These are phyloP conservation scores for Diatrype stigma DNA, from an alignment of 2,329 filamentous ascomycete species.

Conservation along the genomic window DNA sequence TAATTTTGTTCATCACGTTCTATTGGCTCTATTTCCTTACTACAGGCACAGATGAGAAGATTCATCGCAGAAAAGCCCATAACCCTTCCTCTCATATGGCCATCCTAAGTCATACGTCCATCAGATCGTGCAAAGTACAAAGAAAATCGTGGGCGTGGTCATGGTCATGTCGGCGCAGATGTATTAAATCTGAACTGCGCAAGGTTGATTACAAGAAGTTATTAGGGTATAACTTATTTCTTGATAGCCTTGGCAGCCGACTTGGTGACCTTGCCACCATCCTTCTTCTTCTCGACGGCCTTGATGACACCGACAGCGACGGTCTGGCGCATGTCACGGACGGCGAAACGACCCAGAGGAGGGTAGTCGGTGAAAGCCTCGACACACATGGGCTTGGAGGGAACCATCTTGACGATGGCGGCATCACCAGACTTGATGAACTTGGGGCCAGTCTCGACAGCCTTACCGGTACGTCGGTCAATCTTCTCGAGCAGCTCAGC, in stretches of 20 bases:
- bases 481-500: conserved; percentile 99
- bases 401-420: conserved; percentile 99
- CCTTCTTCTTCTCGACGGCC: conserved; percentile 64
- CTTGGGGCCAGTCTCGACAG: conserved; percentile 86
- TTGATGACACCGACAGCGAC: conserved; percentile 96
- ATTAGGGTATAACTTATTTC: conserved; percentile 54
- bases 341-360: conserved; percentile 98
- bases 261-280: conserved; percentile 65
- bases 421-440: conserved; percentile 99
- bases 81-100: conserved; percentile 39
- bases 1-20: conserved; percentile 14
- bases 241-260: conserved; percentile 69
- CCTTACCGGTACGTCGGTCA: conserved; percentile 99
- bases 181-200: conserved; percentile 7
- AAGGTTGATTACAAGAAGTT: conserved; percentile 5
- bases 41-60: conserved; percentile 43
- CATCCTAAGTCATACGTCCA: conserved; percentile 36
- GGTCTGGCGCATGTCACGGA: conserved; percentile 96
- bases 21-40: conserved; percentile 43
- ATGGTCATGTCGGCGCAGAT: conserved; percentile 21
- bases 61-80: conserved; percentile 34
- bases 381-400: conserved; percentile 99
- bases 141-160: conserved; percentile 26
- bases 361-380: conserved; percentile 99
- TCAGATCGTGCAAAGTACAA: conserved; percentile 37